Evolutionary conservation across 306 rosid genomes (phyloP).

Genomic region (Vigna trinervia): DNA sequence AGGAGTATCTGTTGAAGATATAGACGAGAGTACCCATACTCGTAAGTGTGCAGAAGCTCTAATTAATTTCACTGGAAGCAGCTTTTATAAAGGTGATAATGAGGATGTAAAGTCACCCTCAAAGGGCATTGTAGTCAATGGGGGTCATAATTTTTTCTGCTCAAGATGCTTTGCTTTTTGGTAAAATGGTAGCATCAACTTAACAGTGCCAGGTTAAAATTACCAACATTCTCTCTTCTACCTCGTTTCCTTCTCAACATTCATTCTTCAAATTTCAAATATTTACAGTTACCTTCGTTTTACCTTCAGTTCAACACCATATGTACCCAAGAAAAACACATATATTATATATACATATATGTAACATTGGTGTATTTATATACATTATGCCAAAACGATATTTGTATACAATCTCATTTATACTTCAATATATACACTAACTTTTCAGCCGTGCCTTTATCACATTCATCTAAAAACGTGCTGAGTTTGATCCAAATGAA

Average conservation of each 20-base stretch:
- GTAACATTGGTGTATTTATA: background rate
- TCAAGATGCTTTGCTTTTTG: constrained; percentile 73
- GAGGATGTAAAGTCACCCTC: constrained; percentile 89
- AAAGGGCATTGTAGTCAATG: constrained; percentile 78
- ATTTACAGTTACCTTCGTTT: constrained; percentile 12
- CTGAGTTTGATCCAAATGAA: constrained; percentile 24
- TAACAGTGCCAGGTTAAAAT: constrained; percentile 55
- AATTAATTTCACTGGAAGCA: constrained; percentile 66
- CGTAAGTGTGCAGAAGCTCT: constrained; percentile 39
- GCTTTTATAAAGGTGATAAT: constrained; percentile 86
- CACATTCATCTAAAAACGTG: background rate
- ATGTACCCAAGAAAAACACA: no score
- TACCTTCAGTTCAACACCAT: constrained; percentile 28
- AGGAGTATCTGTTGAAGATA: background rate
- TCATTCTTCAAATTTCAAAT: constrained; percentile 31
- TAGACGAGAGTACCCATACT: constrained; percentile 64
- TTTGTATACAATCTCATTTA: background rate
- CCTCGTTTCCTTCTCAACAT: constrained; percentile 44
- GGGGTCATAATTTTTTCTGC: constrained; percentile 54
- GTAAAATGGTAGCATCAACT: constrained; percentile 71
- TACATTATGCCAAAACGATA: background rate
- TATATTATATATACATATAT: no score
- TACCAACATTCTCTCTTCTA: constrained; percentile 59
- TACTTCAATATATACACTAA: background rate
- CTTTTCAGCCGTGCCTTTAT: background rate